Evolutionary conservation across 139 green algal genomes (phyloP).

Genomic region (Chlamydomonas schloesseri): DNA sequence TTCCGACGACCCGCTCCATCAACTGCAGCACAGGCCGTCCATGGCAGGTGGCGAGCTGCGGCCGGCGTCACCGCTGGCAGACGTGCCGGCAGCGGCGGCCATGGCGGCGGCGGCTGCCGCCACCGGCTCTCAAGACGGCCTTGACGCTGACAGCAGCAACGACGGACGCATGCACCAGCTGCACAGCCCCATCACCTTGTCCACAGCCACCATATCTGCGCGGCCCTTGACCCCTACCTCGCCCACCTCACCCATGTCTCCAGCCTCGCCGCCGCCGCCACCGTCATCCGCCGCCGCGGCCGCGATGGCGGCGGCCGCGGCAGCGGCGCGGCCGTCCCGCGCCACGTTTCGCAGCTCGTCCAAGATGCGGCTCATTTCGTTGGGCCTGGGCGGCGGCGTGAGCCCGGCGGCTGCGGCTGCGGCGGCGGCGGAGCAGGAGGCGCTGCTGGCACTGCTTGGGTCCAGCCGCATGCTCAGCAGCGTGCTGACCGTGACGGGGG

Average conservation of each 20-base stretch:
- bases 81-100: constrained; percentile 2
- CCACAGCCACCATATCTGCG: too few relatives aligned
- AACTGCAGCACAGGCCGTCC: neutral
- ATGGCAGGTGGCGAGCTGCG: neutral
- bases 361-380: constrained; percentile 2
- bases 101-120: neutral
- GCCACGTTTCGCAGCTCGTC: constrained; percentile 12
- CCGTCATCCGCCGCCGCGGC: neutral
- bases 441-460: constrained; percentile 17
- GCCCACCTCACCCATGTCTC: too few relatives aligned
- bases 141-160: neutral
- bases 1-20: too few relatives aligned
- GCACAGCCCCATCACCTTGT: neutral
- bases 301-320: neutral
- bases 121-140: neutral
- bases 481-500: constrained; percentile 26
- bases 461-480: constrained; percentile 26
- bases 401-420: neutral
- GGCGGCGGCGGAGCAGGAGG: constrained; percentile 12
- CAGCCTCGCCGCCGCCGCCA: too few relatives aligned
- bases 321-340: neutral
- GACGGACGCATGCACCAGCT: neutral
- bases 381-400: neutral
- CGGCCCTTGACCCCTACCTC: too few relatives aligned
- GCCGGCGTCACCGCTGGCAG: neutral